Evolutionary conservation across 2,329 filamentous ascomycete species (phyloP).

Genomic region (Aspergillus versicolor): DNA sequence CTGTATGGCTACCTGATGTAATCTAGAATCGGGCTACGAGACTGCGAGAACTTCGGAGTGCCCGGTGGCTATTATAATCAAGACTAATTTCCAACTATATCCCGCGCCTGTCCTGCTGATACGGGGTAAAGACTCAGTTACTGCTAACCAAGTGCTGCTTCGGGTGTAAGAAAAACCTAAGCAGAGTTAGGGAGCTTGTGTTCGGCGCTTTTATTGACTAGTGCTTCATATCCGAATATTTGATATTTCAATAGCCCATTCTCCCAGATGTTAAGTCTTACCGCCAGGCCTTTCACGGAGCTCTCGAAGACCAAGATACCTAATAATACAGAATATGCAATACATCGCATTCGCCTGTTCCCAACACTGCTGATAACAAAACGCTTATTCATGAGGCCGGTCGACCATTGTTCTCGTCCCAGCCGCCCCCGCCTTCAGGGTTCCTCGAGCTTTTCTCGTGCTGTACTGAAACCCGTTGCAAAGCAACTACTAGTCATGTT

Average conservation of each 20-base stretch:
- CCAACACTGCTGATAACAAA: neutral
- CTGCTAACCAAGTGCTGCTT: neutral
- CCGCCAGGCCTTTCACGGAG: neutral
- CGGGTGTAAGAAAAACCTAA: neutral
- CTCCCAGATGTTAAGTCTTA: neutral
- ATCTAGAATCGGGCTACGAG: constrained; percentile 13
- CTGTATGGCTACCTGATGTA: constrained; percentile 14
- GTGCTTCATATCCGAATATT: neutral
- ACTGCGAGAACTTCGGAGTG: constrained; percentile 6
- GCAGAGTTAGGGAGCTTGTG: neutral
- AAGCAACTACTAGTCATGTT: constrained; percentile 69
- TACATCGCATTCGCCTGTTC: neutral
- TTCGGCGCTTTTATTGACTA: neutral
- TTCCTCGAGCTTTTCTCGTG: constrained; percentile 69
- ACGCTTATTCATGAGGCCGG: neutral
- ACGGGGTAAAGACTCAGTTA: neutral
- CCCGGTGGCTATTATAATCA: constrained; percentile 9
- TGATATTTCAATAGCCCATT: neutral
- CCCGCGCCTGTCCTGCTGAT: neutral
- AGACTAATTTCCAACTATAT: constrained; percentile 2
- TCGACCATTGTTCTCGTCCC: neutral
- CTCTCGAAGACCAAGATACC: neutral
- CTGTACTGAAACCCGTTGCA: constrained; percentile 87
- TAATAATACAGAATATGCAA: constrained; percentile 7
- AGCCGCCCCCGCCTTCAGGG: constrained; percentile 3